Base-by-base conservation (phyloP, 495 filamentous ascomycete genomes). In the Hypoxylon subgilvum region DNA sequence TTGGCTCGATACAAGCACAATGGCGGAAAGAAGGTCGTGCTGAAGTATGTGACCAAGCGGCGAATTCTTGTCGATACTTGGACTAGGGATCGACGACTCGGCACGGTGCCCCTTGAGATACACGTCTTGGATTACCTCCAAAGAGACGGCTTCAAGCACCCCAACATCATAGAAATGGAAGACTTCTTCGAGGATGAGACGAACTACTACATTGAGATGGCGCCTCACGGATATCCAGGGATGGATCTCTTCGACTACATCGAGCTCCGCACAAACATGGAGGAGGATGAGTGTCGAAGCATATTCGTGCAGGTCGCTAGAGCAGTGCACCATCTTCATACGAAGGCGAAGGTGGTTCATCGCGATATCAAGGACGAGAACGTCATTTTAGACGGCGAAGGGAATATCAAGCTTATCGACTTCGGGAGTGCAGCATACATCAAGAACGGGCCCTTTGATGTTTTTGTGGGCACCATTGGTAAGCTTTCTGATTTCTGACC, bases 231-330 rank as follows among this genome's bases (percentile, higher is more conserved):
- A 5, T 80, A 97, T 6, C 94, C 95, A 2, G 95, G 95, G 12
- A 97, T 98, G 95, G 94, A 98, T 69, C 83, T 98, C 0, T 98
- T 98, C 67, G 94, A 98, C 73, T 98, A 97, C 69, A 98, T 98
- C 52, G 94, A 98, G 72, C 84, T 98, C 47, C 87, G 92, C 25
- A 87, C 91, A 10, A 96, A 92, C 69, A 97, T 98, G 95, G 91
- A 96, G 31, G 95, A 97, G 74, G 77, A 80, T 7, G 95, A 97
- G 68, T 93, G 89, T 68, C 84, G 91, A 25, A 96, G 90, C 72
- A 97, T 98, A 61, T 98, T 98, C 73, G 82, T 87, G 39, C 94
- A 98, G 71, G 92, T 96, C 6, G 90, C 90, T 2, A 82, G 84
- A 56, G 94, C 94, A 6, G 83, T 97, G 40, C 88, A 94, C 57